A percentile compares a stretch with the other conserved stretches of the same genome.
Evolutionary conservation across 257 asterid species (phyloP).

Genomic region (Vinca minor): DNA sequence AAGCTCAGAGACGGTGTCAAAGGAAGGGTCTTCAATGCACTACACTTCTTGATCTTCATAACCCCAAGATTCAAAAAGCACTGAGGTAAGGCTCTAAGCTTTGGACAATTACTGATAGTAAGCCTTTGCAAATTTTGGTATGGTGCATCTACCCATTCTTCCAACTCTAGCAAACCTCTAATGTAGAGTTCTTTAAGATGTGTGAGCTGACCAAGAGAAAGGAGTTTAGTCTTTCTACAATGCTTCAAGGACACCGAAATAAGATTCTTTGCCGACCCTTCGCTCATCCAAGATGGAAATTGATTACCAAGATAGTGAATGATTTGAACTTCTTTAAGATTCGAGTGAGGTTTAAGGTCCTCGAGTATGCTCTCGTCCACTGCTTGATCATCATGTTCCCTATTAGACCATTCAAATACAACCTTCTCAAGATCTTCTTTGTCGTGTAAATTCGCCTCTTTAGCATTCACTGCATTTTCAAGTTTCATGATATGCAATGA

Average conservation of each 20-base stretch:
- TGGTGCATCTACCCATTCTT: slow-evolving; percentile 7
- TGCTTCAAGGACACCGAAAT: slow-evolving; percentile 4
- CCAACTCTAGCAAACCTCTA: slow-evolving; percentile 5
- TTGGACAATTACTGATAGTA: slow-evolving; percentile 10
- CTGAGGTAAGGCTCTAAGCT: slow-evolving; percentile 1
- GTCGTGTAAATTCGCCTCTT: slow-evolving; percentile 9
- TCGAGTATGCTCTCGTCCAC: slow-evolving; percentile 2
- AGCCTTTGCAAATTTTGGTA: not conserved
- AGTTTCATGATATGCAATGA: slow-evolving; percentile 6
- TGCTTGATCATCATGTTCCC: not conserved
- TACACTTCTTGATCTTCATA: slow-evolving; percentile 11
- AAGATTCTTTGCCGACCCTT: not conserved
- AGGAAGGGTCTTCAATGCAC: slow-evolving; percentile 8
- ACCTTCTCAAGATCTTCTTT: slow-evolving; percentile 7
- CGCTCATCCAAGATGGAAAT: slow-evolving; percentile 7
- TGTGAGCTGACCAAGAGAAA: slow-evolving; percentile 8
- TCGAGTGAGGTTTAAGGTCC: slow-evolving; percentile 10
- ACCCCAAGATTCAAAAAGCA: not conserved
- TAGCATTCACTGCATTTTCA: not conserved
- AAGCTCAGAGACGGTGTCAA: slow-evolving; percentile 1
- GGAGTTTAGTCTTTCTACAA: slow-evolving; percentile 11
- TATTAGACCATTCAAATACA: slow-evolving; percentile 6
- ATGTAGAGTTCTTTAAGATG: slow-evolving; percentile 1
- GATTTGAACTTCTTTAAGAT: slow-evolving; percentile 4
- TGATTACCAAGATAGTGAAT: slow-evolving; percentile 4